Evolutionary conservation across 1,139 yeast species (phyloP), one percentile per base, ranked within the genome.

Genomic region (Suhomyces wounanorum): DNA sequence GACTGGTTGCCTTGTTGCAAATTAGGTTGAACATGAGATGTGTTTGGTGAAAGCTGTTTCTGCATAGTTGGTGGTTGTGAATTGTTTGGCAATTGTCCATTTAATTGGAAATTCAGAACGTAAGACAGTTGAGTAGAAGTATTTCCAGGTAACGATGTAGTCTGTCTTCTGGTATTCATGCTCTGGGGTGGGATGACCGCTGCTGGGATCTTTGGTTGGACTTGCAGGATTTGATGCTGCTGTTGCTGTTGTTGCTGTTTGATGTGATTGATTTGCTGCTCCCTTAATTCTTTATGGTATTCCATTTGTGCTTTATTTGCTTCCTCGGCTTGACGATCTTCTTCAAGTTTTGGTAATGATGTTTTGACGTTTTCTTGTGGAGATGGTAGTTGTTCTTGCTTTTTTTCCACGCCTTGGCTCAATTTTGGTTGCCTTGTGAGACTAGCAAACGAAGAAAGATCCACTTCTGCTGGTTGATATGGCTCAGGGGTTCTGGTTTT

Each of bases 391-490:
- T 43, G 44, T 14, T 40, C 49, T 35, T 43, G 40, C 16, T 47
- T 47, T 17, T 14, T 38, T 6, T 35, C 52, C 6, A 43, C 18
- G 13, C 18, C 35, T 7, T 41, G 46, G 1, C 33, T 43, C 36
- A 55, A 21, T 52, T 71, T 72, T 25, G 78, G 77, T 57, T 77
- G 81, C 47, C 81, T 65, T 5, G 81, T 77, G 43, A 77, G 66
- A 57, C 80, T 75, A 3, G 81, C 76, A 63, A 77, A 76, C 16
- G 79, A 68, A 6, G 79, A 72, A 54, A 80, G 67, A 55, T 80
- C 84, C 8, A 78, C 84, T 54, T 79, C 81, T 0, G 84, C 84
- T 0, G 84, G 84, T 49, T 76, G 79, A 59, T 79, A 80, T 1
- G 80, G 79, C 49, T 70, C 73, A 8, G 52, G 54, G 10, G 36